Evolutionary conservation across 176 grass and related monocot genomes (phyloP).

Genomic region (Oropetium thomaeum): DNA sequence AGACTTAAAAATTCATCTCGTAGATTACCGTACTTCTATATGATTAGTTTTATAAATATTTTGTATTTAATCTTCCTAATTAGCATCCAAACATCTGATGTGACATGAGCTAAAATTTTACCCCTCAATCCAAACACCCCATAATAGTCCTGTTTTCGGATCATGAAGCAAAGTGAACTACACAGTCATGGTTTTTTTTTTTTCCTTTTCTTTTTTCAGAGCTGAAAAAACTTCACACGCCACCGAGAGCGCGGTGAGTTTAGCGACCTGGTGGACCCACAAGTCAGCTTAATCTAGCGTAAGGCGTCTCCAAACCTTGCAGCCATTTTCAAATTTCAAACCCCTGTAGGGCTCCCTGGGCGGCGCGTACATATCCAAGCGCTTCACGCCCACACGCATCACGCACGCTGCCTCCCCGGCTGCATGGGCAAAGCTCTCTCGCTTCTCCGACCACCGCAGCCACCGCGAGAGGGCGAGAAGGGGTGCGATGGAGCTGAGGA

Average conservation of each 20-base stretch:
- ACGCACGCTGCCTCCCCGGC: constrained; percentile 31
- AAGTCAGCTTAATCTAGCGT: not conserved
- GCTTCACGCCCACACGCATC: constrained; percentile 5
- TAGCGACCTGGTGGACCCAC: not conserved
- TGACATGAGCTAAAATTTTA: no score
- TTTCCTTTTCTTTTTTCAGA: constrained; percentile 21
- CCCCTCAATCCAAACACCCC: no score
- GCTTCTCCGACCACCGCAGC: constrained; percentile 34
- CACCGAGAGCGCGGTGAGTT: not conserved
- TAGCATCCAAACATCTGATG: no score
- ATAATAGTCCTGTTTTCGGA: not conserved
- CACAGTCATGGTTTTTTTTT: not conserved
- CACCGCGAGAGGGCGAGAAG: constrained; percentile 9
- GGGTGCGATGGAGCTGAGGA: constrained; percentile 41
- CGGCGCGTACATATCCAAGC: constrained; percentile 38
- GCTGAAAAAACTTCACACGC: not conserved
- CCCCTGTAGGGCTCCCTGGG: not conserved
- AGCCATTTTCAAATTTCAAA: constrained; percentile 61
- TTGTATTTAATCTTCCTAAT: no score
- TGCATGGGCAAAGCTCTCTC: constrained; percentile 59
- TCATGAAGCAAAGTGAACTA: not conserved
- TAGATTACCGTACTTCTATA: no score
- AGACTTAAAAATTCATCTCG: no score
- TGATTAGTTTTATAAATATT: no score
- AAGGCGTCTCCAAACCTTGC: not conserved